Evolutionary conservation across 495 filamentous ascomycete species (phyloP), one percentile per base, ranked within the genome.

Genomic region (Bacidia rubella): DNA sequence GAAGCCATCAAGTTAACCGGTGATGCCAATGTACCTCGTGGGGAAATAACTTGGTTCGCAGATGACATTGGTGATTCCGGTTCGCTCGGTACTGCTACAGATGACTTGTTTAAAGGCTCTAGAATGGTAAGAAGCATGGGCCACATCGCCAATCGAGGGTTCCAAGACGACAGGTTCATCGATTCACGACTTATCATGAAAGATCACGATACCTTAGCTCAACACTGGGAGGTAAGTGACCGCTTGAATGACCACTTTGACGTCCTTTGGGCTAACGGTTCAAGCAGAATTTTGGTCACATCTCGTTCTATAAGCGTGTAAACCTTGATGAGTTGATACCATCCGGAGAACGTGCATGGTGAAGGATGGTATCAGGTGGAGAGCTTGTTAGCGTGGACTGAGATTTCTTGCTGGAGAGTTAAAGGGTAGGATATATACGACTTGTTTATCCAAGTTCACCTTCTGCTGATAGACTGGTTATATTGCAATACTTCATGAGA

Each of bases 1-100:
- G 79, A 86, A 58, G 90, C 82, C 0, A 77, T 95, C 62, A 97
- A 97, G 62, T 68, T 97, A 27, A 97, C 90, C 0, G 90, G 90
- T 2, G 90, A 97, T 57, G 76, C 79, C 0, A 92, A 95, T 57
- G 79, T 97, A 20, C 90, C 89, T 4, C 75, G 89, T 38, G 90
- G 90, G 15, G 82, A 94, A 60, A 77, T 78, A 54, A 85, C 86
- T 0, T 96, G 90, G 62, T 68, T 83, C 4, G 81, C 81, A 0
- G 75, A 86, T 20, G 86, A 95, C 59, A 79, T 95, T 25, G 81
- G 85, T 0, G 66, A 72, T 0, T 64, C 54, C 2, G 87, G 85
- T 9, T 62, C 79, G 15, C 41, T 83, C 23, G 69, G 80, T 11
- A 70, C 78, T n/a, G 79, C 78, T 7, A 66, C 76, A 19, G 82